phyloP scores from a whole-genome alignment of 768 basidiomycete genomes.

The Boletus coccyginus region DNA sequence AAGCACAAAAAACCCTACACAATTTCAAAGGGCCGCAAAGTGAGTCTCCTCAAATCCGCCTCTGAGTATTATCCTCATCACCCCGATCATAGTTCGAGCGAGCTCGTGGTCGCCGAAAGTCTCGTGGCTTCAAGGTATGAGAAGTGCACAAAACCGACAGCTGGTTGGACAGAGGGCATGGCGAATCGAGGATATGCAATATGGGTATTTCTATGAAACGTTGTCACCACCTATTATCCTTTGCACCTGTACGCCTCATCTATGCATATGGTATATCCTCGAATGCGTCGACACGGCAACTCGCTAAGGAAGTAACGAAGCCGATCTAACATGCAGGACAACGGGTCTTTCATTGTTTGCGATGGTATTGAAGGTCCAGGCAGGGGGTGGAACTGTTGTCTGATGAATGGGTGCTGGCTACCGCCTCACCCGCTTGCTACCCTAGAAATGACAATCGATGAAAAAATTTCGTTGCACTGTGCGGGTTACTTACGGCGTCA shows the following conservation, averaged over 20 bases:
- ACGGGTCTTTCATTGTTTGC: background rate
- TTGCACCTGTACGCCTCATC: slow-evolving; percentile 21
- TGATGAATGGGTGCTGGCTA: background rate
- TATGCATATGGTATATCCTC: slow-evolving; percentile 27
- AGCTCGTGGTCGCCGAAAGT: slow-evolving; percentile 98
- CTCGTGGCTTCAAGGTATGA: slow-evolving; percentile 95
- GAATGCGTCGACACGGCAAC: background rate
- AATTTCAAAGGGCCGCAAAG: slow-evolving; percentile 94
- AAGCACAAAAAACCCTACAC: slow-evolving; percentile 99
- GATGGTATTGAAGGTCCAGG: background rate
- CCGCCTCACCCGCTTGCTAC: slow-evolving; percentile 20
- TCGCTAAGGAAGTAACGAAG: background rate
- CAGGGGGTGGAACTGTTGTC: background rate
- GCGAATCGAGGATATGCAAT: slow-evolving; percentile 31
- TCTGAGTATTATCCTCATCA: background rate
- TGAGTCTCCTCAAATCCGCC: slow-evolving; percentile 26
- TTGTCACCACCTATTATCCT: slow-evolving; percentile 17
- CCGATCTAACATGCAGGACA: background rate
- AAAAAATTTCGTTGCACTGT: background rate
- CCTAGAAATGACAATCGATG: slow-evolving; percentile 8
- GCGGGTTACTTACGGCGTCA: slow-evolving; percentile 14
- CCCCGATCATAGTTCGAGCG: slow-evolving; percentile 75
- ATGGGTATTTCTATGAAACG: slow-evolving; percentile 28
- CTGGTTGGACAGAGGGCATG: slow-evolving; percentile 27
- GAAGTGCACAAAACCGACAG: slow-evolving; percentile 34